Percentiles rank a stretch among this genome's conserved stretches.
These are phyloP conservation scores for Neotropicomus parvogracilis DNA, from an alignment of 1,284 basidiomycete genomes.

Conservation along the genomic window DNA sequence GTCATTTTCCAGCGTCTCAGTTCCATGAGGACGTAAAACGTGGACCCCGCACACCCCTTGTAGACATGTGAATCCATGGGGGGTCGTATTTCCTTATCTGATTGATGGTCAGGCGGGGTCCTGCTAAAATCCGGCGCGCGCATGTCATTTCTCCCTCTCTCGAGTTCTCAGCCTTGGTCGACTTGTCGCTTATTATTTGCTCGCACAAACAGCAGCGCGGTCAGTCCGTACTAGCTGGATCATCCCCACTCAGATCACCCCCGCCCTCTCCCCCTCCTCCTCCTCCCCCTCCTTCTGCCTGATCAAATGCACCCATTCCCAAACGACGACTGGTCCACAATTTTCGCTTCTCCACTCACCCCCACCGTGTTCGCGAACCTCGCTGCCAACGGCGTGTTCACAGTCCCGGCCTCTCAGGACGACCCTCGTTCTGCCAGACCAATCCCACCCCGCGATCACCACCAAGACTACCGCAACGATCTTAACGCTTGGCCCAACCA, in stretches of 20 bases:
- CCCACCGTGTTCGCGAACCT: conserved; percentile 56
- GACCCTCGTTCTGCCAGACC: conserved; percentile 15
- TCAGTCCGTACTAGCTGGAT: too few relatives aligned
- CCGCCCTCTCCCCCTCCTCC: neutral
- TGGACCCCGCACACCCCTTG: conserved; percentile 13
- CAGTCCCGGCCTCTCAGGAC: conserved; percentile 22
- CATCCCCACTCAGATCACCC: too few relatives aligned
- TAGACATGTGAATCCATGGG: conserved; percentile 29
- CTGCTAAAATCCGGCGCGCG: conserved; percentile 2
- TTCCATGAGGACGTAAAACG: conserved; percentile 27
- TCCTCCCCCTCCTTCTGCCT: conserved; percentile 3
- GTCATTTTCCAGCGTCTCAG: conserved; percentile 8
- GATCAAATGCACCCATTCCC: conserved; percentile 31
- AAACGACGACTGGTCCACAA: conserved; percentile 48
- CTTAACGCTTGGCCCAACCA: conserved; percentile 24
- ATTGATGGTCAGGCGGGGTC: conserved; percentile 16
- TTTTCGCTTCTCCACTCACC: conserved; percentile 58
- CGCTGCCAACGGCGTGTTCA: conserved; percentile 54
- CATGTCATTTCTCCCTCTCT: too few relatives aligned
- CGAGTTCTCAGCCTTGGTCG: too few relatives aligned
- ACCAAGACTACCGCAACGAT: conserved; percentile 19
- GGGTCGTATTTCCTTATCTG: conserved; percentile 16
- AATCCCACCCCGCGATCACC: conserved; percentile 17
- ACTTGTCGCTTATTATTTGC: too few relatives aligned
- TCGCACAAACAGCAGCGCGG: conserved; percentile 2